Percentiles rank a stretch among this genome's conserved stretches.
These are phyloP conservation scores for Hyaloperonospora arabidopsidis DNA, from an alignment of 352 stramenopile genomes.

Conservation along the genomic window DNA sequence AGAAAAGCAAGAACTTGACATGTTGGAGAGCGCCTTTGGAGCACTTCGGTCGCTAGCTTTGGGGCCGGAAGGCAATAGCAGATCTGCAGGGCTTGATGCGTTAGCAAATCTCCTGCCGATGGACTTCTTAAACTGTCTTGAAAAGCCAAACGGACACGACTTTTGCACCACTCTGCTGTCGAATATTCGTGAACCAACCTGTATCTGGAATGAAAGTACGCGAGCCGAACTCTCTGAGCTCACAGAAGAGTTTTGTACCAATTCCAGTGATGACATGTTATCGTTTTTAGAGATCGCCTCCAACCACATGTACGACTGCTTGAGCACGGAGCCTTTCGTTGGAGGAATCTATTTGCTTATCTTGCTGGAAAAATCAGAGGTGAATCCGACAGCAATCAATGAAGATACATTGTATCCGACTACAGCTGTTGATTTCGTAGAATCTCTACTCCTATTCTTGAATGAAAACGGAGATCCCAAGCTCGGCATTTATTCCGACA, in stretches of 20 bases:
- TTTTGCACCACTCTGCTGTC: constrained; percentile 66
- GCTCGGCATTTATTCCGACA: constrained; percentile 71
- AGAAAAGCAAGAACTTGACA: constrained; percentile 60
- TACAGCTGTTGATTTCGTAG: constrained; percentile 50
- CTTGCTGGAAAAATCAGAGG: constrained; percentile 54
- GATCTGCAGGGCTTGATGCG: constrained; percentile 48
- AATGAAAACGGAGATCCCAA: constrained; percentile 72
- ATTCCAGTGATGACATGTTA: constrained; percentile 41
- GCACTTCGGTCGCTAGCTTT: constrained; percentile 52
- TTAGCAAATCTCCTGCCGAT: constrained; percentile 63
- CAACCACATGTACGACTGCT: constrained; percentile 77
- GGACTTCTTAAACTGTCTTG: constrained; percentile 65
- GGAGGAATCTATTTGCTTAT: constrained; percentile 66
- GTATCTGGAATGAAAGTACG: constrained; percentile 69
- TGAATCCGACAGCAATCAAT: constrained; percentile 40
- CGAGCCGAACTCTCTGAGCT: constrained; percentile 59
- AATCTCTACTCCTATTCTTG: constrained; percentile 64
- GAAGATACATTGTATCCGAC: constrained; percentile 47
- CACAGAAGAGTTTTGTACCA: constrained; percentile 65
- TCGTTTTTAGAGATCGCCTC: constrained; percentile 61
- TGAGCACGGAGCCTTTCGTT: constrained; percentile 59
- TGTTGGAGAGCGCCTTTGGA: constrained; percentile 66
- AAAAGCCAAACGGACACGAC: constrained; percentile 59
- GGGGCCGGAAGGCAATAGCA: constrained; percentile 41
- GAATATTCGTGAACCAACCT: constrained; percentile 66